These are phyloP conservation scores for Exophiala viscosa DNA, from an alignment of 2,329 filamentous ascomycete genomes.

Conservation along the genomic window DNA sequence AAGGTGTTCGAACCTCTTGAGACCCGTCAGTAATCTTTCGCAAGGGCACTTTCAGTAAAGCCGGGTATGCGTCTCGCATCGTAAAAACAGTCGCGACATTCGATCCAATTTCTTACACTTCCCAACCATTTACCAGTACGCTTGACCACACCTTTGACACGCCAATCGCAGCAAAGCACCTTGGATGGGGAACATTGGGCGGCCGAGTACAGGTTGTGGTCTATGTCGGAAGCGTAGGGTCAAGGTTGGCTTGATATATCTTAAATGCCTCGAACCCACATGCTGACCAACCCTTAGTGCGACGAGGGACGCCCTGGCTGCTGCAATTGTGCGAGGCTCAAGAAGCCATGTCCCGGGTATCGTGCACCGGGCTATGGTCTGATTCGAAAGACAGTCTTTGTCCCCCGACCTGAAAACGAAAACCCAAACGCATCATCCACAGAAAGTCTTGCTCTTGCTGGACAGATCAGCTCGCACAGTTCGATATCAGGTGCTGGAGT, in stretches of 20 bases:
- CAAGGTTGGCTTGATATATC: constrained; percentile 11
- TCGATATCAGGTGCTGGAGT: no score
- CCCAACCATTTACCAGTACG: no score
- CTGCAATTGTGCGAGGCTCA: constrained; percentile 20
- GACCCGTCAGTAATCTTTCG: not conserved
- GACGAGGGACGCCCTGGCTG: constrained; percentile 20
- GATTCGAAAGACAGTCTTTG: constrained; percentile 18
- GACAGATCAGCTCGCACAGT: no score
- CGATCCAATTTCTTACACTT: not conserved
- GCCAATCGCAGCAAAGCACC: not conserved
- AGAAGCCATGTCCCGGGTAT: constrained; percentile 21
- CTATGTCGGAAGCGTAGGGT: constrained; percentile 21
- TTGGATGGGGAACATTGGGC: constrained; percentile 21
- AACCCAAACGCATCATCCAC: constrained; percentile 5
- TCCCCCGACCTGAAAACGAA: not conserved
- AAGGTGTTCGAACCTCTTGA: not conserved
- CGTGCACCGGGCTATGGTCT: constrained; percentile 17
- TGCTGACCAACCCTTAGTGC: constrained; percentile 16
- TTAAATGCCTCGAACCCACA: not conserved
- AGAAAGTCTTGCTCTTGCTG: constrained; percentile 1
- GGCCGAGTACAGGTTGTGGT: constrained; percentile 20
- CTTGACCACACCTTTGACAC: no score
- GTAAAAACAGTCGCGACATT: constrained; percentile 5
- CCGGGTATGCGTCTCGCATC: constrained; percentile 15
- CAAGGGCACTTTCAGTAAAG: not conserved